Base-by-base conservation (phyloP, 179 eudicot species). In the Patellifolia procumbens region DNA sequence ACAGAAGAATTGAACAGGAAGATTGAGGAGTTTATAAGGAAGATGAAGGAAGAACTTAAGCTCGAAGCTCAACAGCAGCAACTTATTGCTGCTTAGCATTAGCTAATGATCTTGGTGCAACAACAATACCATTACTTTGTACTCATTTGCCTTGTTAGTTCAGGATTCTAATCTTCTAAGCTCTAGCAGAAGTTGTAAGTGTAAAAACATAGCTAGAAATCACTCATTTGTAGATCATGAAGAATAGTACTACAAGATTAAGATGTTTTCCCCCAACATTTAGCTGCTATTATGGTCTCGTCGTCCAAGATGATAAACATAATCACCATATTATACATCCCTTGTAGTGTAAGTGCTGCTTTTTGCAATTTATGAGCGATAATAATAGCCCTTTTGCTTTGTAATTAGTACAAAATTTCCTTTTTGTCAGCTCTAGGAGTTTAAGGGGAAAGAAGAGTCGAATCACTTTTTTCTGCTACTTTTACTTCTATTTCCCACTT, bases 11-110 rank as follows among this genome's bases (percentile, higher is more conserved):
- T 88, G 73, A 85, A 89, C 73, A 82, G 81, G 80, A 89, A 86
- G 84, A 81, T 87, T 73, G 91, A 89, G 31, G 89, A 87, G 59
- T 87, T 87, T 49, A 87, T 86, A n/a, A 78, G 84, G 75, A 87
- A 80, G 81, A 79, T 87, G 89, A 88, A 86, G 81, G 81, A 86
- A 76, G 89, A 81, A 67, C 85, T 89, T 73, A 75, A 63, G 58
- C 81, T 76, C 45, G 84, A 86, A 74, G 87, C 84, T 53, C 78
- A 75, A 53, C 77, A 79, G 10, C 73, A 78, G 8, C 84, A 67
- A 19, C 55, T 83, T 32, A 76, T 84, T 71, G 76, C 85, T 64
- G 81, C 74, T 13, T 84, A 72, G 3, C 16, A 39, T 56, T 8
- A 26, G 9, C 31, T 24, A 31, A 19, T 61, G 16, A 51, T 51